Percentiles rank a stretch among this genome's conserved stretches.
phyloP scores from a whole-genome alignment of 805 yeast genomes.

The Cyberlindnera euphorbiiphila region DNA sequence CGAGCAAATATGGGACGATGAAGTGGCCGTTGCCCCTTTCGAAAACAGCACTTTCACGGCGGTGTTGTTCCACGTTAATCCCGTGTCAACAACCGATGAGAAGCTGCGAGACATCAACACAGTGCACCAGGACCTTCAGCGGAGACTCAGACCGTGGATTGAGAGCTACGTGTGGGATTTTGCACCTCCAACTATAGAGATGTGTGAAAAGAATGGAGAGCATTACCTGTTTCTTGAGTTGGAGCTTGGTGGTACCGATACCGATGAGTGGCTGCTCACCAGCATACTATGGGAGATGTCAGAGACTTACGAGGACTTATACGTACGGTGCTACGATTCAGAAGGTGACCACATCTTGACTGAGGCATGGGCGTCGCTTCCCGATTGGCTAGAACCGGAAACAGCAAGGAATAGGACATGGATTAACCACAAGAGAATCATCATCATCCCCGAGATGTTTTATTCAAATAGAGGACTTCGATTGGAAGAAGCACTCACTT shows the following conservation, averaged over 20 bases:
- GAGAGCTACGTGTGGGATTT: conserved; percentile 41
- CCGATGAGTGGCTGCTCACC: conserved; percentile 44
- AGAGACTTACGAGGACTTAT: conserved; percentile 32
- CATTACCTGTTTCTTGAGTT: conserved; percentile 34
- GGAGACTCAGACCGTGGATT: conserved; percentile 34
- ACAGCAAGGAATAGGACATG: conserved; percentile 49
- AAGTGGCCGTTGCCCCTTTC: background rate
- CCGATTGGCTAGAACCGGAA: conserved; percentile 45
- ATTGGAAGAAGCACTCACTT: conserved; percentile 38
- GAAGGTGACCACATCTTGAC: conserved; percentile 55
- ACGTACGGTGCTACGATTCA: conserved; percentile 44
- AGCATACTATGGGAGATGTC: conserved; percentile 38
- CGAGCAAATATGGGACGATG: conserved; percentile 17
- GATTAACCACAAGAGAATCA: conserved; percentile 41
- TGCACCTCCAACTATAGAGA: conserved; percentile 16
- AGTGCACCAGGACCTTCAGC: conserved; percentile 21
- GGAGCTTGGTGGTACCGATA: conserved; percentile 39
- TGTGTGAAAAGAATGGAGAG: conserved; percentile 3
- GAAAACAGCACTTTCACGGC: conserved; percentile 6
- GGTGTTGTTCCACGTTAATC: conserved; percentile 28
- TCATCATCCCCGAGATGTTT: conserved; percentile 38
- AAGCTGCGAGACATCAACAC: conserved; percentile 12
- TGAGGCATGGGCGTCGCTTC: conserved; percentile 44
- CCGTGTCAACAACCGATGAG: conserved; percentile 26
- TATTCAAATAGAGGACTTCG: conserved; percentile 33